Base-by-base conservation (phyloP, 2,329 filamentous ascomycete genomes). In the Pseudogymnoascus sp. region DNA sequence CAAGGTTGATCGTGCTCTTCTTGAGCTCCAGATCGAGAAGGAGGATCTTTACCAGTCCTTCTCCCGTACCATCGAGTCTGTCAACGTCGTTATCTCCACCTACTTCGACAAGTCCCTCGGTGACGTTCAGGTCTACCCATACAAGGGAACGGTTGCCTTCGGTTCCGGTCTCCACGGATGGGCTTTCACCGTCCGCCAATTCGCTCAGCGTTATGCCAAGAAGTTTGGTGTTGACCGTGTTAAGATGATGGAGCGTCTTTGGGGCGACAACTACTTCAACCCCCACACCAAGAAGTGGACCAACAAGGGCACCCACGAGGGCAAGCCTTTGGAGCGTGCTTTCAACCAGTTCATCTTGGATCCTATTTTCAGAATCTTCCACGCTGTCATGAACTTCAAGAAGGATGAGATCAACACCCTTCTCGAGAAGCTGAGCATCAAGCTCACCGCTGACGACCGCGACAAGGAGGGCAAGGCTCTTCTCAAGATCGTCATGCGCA, bases 241-340 rank as follows among this genome's bases (percentile, higher is more conserved):
- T 82, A 97, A 97, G 90, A 96, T 99, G 94, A 96, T 97, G 89
- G 90, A 96, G 83, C 91, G 94, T 87, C 90, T 99, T 70, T 99
- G 94, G 94, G 94, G 94, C 70, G 94, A 99, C 86, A 96, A 91
- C 85, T 99, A 84, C 86, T 99, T 99, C 89, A 97, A 99, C 85
- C 90, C 94, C 71, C 84, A 90, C 81, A 99, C 94, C 83, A 99
- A 97, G 90, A 99, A 99, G 87, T 99, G 94, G 94, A 92, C 92
- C 77, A 97, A 89, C 83, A 83, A 79, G 75, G 81, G 81, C 70
- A 88, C 83, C 67, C 80, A 90, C 74, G 91, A 96, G 73, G 92
- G 91, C 74, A 88, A 96, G 83, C 75, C 78, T 67, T 85, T 96
- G 61, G 94, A 97, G 86, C 94, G 94, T 88, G 90, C 92, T 70